A percentile compares a stretch with the other conserved stretches of the same genome.
Evolutionary conservation across 2,329 filamentous ascomycete genomes (phyloP).

Genomic region (Aureobasidium sp.): DNA sequence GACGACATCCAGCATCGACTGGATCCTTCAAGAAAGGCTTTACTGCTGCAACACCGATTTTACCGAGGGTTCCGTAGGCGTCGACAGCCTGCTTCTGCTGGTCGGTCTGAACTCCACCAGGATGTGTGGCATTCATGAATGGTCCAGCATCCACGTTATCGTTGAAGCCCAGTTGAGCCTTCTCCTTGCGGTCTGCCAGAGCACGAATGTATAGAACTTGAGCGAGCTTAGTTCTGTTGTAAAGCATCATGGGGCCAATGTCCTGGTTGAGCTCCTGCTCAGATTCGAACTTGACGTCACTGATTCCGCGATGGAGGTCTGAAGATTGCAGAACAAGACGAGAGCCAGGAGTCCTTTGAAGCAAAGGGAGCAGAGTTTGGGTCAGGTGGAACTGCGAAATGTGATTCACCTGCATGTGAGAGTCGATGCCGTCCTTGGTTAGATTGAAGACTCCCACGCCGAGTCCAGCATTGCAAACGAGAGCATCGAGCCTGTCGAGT

Average conservation of each 20-base stretch:
- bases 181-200: slow-evolving; percentile 33
- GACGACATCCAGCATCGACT: slow-evolving; percentile 40
- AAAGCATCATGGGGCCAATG: slow-evolving; percentile 42
- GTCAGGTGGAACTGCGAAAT: slow-evolving; percentile 44
- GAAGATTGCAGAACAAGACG: slow-evolving; percentile 45
- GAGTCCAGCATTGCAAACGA: slow-evolving; percentile 45
- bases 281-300: slow-evolving; percentile 35
- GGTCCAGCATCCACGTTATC: slow-evolving; percentile 24
- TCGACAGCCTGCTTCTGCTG: slow-evolving; percentile 44
- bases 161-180: slow-evolving; percentile 31
- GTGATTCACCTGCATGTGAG: slow-evolving; percentile 46
- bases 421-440: slow-evolving; percentile 45
- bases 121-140: slow-evolving; percentile 45
- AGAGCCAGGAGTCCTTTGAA: slow-evolving; percentile 39
- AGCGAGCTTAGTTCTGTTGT: slow-evolving; percentile 45
- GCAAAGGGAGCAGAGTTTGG: slow-evolving; percentile 39
- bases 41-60: slow-evolving; percentile 37
- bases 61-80: slow-evolving; percentile 42
- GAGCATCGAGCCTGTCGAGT: slow-evolving; percentile 39
- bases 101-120: slow-evolving; percentile 42
- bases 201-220: slow-evolving; percentile 41
- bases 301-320: slow-evolving; percentile 40
- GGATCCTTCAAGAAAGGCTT: slow-evolving; percentile 46
- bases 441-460: slow-evolving; percentile 44
- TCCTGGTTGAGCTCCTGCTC: slow-evolving; percentile 44